phyloP scores from a whole-genome alignment of 2,329 filamentous ascomycete species.

The Thelonectria olida region DNA sequence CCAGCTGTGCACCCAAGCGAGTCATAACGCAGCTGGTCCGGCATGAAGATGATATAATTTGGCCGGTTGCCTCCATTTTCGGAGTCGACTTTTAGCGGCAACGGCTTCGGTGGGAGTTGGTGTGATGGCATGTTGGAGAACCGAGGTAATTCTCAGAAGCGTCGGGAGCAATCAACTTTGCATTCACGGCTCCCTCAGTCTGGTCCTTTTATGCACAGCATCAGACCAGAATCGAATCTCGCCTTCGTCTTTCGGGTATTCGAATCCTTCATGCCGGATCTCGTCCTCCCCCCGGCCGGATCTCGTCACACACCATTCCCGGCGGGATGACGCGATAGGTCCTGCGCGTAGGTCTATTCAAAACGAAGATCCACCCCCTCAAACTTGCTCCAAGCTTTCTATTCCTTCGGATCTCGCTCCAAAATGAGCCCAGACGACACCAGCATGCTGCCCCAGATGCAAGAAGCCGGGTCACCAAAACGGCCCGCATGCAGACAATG shows the following conservation, averaged over 20 bases:
- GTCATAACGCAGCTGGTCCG: slow-evolving; percentile 57
- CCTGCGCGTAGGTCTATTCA: not conserved
- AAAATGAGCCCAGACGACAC: not conserved
- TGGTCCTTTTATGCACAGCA: not conserved
- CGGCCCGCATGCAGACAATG: slow-evolving; percentile 35
- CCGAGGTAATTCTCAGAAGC: too few relatives aligned
- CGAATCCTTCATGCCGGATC: not conserved
- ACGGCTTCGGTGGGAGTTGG: slow-evolving; percentile 30
- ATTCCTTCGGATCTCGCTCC: slow-evolving; percentile 29
- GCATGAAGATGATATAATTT: slow-evolving; percentile 57
- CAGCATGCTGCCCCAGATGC: slow-evolving; percentile 1
- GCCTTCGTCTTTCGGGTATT: not conserved
- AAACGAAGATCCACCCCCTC: slow-evolving; percentile 6
- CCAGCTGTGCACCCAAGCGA: slow-evolving; percentile 48
- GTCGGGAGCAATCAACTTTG: too few relatives aligned
- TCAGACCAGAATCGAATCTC: not conserved
- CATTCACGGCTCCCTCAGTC: too few relatives aligned
- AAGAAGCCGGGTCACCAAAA: not conserved
- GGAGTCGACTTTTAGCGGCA: slow-evolving; percentile 35
- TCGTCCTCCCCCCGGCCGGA: slow-evolving; percentile 11
- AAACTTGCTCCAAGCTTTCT: not conserved
- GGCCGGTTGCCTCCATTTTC: slow-evolving; percentile 41
- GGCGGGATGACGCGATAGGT: slow-evolving; percentile 25
- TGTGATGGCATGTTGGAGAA: slow-evolving; percentile 22
- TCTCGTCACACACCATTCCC: slow-evolving; percentile 27